Evolutionary conservation across 352 stramenopile genomes (phyloP).

Genomic region (Peronospora belbahrii): DNA sequence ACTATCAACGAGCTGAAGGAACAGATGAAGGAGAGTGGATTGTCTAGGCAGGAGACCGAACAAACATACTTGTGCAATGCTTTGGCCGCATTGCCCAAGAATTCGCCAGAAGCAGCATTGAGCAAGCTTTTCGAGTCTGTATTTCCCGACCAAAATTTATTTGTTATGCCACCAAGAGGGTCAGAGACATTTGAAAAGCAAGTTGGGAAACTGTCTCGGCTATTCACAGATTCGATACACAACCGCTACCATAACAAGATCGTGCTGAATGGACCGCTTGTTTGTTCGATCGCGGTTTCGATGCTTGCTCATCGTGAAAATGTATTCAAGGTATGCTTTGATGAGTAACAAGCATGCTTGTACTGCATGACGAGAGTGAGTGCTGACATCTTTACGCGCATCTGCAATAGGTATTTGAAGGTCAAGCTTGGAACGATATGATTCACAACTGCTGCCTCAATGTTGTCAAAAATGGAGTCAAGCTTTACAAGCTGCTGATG

Average conservation of each 20-base stretch:
- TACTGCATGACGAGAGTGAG: too few relatives aligned
- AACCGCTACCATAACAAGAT: slow-evolving; percentile 65
- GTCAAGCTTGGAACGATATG: slow-evolving; percentile 64
- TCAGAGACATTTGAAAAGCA: slow-evolving; percentile 47
- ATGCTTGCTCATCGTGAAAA: slow-evolving; percentile 65
- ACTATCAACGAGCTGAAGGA: slow-evolving; percentile 58
- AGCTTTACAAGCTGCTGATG: slow-evolving; percentile 76
- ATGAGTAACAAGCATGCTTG: too few relatives aligned
- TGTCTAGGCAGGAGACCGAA: slow-evolving; percentile 51
- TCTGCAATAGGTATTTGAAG: slow-evolving; percentile 45
- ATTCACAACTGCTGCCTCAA: slow-evolving; percentile 80
- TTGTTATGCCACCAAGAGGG: slow-evolving; percentile 33
- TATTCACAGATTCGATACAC: slow-evolving; percentile 49
- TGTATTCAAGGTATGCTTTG: slow-evolving; percentile 43
- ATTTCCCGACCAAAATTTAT: slow-evolving; percentile 56
- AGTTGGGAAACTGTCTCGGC: slow-evolving; percentile 49
- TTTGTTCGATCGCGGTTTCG: slow-evolving; percentile 63
- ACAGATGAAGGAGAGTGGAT: slow-evolving; percentile 37
- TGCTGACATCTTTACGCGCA: neutral
- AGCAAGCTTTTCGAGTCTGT: slow-evolving; percentile 37
- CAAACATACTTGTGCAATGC: slow-evolving; percentile 51
- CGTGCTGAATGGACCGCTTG: slow-evolving; percentile 61
- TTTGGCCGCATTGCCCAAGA: slow-evolving; percentile 26
- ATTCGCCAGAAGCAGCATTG: slow-evolving; percentile 16
- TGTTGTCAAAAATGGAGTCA: slow-evolving; percentile 69